These are phyloP conservation scores for Marchantia polymorpha DNA, from an alignment of 225 moss, liverwort and hornwort species.

Conservation along the genomic window DNA sequence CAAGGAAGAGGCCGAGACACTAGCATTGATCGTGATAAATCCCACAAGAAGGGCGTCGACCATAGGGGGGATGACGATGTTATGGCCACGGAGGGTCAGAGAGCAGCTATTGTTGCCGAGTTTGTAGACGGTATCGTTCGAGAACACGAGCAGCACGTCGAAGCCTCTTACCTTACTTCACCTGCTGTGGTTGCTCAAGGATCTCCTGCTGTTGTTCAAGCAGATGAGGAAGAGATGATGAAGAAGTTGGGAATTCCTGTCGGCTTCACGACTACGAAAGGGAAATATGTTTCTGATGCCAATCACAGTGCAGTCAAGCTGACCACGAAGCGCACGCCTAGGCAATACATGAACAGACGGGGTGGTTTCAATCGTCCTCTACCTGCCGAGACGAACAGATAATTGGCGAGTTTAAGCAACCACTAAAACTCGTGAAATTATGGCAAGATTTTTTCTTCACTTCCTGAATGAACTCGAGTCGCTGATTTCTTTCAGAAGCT, in stretches of 20 bases:
- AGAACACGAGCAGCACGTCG: slow-evolving; percentile 62
- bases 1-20: slow-evolving; percentile 64
- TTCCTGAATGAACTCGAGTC: not conserved
- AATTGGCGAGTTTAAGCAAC: slow-evolving; percentile 27
- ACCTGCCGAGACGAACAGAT: slow-evolving; percentile 95
- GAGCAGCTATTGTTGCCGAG: slow-evolving; percentile 95
- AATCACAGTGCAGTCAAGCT: slow-evolving; percentile 99
- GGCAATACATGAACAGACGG: slow-evolving; percentile 99
- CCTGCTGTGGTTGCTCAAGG: slow-evolving; percentile 25
- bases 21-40: slow-evolving; percentile 51
- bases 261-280: slow-evolving; percentile 84
- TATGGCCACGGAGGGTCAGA: slow-evolving; percentile 70
- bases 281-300: slow-evolving; percentile 86
- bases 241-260: slow-evolving; percentile 88
- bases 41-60: slow-evolving; percentile 47
- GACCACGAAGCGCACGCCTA: slow-evolving; percentile 84
- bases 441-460: not conserved
- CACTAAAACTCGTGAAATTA: not conserved
- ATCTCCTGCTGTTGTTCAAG: slow-evolving; percentile 41
- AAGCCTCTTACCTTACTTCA: slow-evolving; percentile 23
- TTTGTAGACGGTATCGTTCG: slow-evolving; percentile 93
- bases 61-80: slow-evolving; percentile 41
- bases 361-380: slow-evolving; percentile 98
- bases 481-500: not conserved
- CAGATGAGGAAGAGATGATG: slow-evolving; percentile 92